These are phyloP conservation scores for Pyrus hybrid DNA, from an alignment of 331 rosid species.

Conservation along the genomic window DNA sequence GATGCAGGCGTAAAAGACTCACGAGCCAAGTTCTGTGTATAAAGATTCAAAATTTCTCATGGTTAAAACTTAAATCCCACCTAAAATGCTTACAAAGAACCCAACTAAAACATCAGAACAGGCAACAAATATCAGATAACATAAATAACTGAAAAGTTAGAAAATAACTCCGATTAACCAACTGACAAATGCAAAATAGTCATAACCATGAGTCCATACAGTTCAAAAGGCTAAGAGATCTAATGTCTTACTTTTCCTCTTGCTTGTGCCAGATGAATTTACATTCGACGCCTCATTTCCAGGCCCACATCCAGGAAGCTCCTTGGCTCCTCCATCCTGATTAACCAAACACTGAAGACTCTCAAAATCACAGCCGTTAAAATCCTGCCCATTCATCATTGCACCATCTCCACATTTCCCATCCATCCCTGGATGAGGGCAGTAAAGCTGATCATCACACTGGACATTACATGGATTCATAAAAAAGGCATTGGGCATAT, in stretches of 20 bases:
- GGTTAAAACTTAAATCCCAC: neutral
- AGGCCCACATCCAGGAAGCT: conserved; percentile 42
- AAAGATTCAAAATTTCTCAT: no score
- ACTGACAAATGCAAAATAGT: neutral
- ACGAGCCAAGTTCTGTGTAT: neutral
- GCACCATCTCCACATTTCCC: conserved; percentile 36
- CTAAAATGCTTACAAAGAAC: neutral
- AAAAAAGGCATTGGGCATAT: conserved; percentile 23
- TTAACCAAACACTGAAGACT: conserved; percentile 60
- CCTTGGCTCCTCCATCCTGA: conserved; percentile 52
- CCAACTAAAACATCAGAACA: neutral
- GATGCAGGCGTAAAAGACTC: neutral
- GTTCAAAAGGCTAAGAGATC: neutral
- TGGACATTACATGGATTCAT: conserved; percentile 79
- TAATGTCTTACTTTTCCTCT: conserved; percentile 54
- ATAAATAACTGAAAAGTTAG: neutral
- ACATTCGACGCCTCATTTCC: conserved; percentile 33
- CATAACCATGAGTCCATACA: neutral
- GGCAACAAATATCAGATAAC: neutral
- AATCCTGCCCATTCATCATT: conserved; percentile 35
- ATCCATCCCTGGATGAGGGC: conserved; percentile 52
- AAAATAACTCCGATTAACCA: neutral
- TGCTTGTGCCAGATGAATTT: conserved; percentile 33
- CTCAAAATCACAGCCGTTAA: conserved; percentile 80
- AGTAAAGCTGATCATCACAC: conserved; percentile 61